A percentile compares a stretch with the other conserved stretches of the same genome.
phyloP scores from a whole-genome alignment of 257 asterid genomes.

The Nicotiana sylvestris region DNA sequence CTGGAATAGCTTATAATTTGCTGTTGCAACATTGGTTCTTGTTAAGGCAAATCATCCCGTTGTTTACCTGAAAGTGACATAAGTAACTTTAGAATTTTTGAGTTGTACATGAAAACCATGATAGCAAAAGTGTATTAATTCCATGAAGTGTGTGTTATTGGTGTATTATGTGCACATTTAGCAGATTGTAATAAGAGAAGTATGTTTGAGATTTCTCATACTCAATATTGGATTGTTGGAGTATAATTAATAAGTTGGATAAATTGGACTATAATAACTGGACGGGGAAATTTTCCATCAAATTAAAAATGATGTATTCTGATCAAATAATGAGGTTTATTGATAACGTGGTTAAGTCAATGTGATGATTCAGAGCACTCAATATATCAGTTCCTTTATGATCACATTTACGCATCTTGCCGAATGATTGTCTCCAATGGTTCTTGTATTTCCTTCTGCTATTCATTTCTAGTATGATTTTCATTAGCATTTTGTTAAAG shows the following conservation, averaged over 20 bases:
- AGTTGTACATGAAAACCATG: neutral
- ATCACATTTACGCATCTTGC: neutral
- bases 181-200: neutral
- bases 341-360: neutral
- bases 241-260: neutral
- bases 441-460: neutral
- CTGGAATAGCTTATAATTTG: too few species aligned
- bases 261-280: neutral
- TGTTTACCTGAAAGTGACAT: neutral
- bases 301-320: neutral
- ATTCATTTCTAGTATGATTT: neutral
- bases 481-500: neutral
- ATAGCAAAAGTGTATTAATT: neutral
- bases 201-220: neutral
- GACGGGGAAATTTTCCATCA: neutral
- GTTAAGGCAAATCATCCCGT: neutral
- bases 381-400: neutral
- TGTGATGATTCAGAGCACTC: neutral
- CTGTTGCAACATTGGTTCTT: neutral
- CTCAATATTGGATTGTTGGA: neutral
- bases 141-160: neutral
- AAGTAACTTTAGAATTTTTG: neutral
- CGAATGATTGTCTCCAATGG: neutral
- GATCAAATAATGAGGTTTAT: neutral
- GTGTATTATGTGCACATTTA: neutral